Conservation (phyloP, 2,329 filamentous ascomycete genomes). For the Phialemonium atrogriseum region DNA sequence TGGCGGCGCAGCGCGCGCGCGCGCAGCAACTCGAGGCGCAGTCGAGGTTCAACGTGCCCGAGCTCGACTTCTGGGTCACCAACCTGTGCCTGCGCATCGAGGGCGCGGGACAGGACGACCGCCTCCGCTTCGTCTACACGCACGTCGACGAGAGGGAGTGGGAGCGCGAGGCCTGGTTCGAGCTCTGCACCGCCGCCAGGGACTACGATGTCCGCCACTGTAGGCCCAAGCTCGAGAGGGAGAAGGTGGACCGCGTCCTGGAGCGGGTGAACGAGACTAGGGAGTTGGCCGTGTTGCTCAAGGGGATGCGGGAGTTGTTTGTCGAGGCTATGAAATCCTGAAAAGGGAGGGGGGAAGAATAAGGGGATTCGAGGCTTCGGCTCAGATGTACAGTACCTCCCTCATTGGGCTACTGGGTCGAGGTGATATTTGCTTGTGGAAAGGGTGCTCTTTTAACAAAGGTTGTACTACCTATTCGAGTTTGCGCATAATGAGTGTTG, state of each 20-base stretch:
- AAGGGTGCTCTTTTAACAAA: no score
- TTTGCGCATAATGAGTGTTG: no score
- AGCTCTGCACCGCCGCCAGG: constrained; percentile 69
- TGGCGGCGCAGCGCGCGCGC: constrained; percentile 65
- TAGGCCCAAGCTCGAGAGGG: constrained; percentile 72
- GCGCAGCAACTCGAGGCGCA: constrained; percentile 73
- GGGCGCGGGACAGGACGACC: constrained; percentile 74
- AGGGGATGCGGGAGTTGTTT: constrained; percentile 77
- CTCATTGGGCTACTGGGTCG: no score
- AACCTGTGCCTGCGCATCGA: constrained; percentile 86
- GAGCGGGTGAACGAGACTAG: constrained; percentile 75
- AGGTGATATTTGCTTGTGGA: no score
- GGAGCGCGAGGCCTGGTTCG: constrained; percentile 89
- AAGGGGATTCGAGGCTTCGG: no score
- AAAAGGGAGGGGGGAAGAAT: no score
- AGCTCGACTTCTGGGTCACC: constrained; percentile 92
- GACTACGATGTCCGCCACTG: constrained; percentile 82
- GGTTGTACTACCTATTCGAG: no score
- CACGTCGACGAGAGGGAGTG: constrained; percentile 81
- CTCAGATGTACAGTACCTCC: no score
- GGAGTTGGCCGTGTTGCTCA: constrained; percentile 63
- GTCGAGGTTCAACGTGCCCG: constrained; percentile 80
- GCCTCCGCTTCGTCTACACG: constrained; percentile 82
- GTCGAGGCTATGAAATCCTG: constrained; percentile 54
- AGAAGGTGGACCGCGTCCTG: constrained; percentile 67